Evolutionary conservation across 371 early-diverging fungal species (phyloP), one percentile per base, ranked within the genome.

Genomic region (Circinella minor): DNA sequence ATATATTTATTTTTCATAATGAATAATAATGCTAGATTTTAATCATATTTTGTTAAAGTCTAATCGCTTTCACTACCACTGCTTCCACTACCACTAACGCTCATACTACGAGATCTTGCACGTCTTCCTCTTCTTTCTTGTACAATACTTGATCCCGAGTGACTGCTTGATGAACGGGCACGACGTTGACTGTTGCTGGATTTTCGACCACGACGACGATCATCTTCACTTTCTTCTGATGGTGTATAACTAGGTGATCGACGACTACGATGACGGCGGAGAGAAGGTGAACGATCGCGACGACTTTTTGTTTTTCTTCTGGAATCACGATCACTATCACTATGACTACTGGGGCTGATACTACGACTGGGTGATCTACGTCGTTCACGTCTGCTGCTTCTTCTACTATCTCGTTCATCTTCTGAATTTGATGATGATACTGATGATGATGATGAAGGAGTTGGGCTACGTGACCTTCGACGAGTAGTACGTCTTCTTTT

Each of bases 351-450:
- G 63, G 27, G 27, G 2, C 27, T 27, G 27, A 17, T 46, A 38
- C 74, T 65, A 51, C 63, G 65, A 54, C 71, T 63, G 9, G 46
- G 69, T 49, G 71, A 60, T 65, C 70, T 68, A 34, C 71, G 71
- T 11, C 60, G 65, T 36, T 74, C 67, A 34, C 55, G 37, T 13
- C 72, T 78, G 65, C 67, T 66, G n/a, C 15, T n/a, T 37, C 54
- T 34, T 57, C 57, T 18, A 17, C 6, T 57, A 4, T 34, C 34
- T 14, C 36, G 6, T 10, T 57, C 57, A 34, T 57, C 57, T 57
- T 57, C 57, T 13, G 57, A 57, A 18, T 6, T 27, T 7, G 57
- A 57, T 6, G 34, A 18, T 17, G 57, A 11, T 17, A 15, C 55
- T 15, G 55, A 18, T 55, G n/a, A 14, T n/a, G 55, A 55, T 55